Base-by-base conservation (phyloP, 805 yeast species). In the Candida koratica region DNA sequence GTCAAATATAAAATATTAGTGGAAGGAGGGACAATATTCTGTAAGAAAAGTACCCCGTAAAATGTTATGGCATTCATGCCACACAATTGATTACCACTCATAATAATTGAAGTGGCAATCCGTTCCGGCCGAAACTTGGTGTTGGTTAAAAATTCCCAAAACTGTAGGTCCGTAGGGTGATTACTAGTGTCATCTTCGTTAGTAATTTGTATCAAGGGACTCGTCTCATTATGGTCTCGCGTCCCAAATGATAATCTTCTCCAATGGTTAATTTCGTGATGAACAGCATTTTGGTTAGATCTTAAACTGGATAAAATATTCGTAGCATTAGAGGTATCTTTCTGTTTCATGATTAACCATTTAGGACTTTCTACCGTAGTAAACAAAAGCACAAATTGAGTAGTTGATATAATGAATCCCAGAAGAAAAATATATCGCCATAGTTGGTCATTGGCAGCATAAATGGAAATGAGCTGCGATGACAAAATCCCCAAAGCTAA, bases 21-120 rank as follows among this genome's bases (percentile, higher is more conserved):
- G 5, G 37, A 19, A 15, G 31, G 23, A 1, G 96, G 96, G 38
- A 86, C 68, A 4, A 83, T 61, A 7, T 73, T 64, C 17, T 78
- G 66, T 36, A 90, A 66, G 4, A 89, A 81, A 12, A 82, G 73
- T 5, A 87, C 96, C 8, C 97, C 97, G 57, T 89, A 90, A 53
- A 87, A 86, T 11, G 88, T 78, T 38, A 90, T 86, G 1, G 95
- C 77, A 56, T 93, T 93, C 59, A 90, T 84, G 19, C 98, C 98
- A 45, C 85, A 59, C 41, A 64, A 44, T 45, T 65, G 67, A 41
- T 60, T 64, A 2, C 62, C 62, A 6, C 63, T 53, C 70, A 66
- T 64, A 19, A 65, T 44, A 6, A 62, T 42, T 3, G 53, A 32
- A 5, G 56, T 55, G 5, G 71, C 69, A 9, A 54, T 25, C 17